Evolutionary conservation across 768 basidiomycete species (phyloP), one percentile per base, ranked within the genome.

Genomic region (Tylopilus cervinicoccineus): DNA sequence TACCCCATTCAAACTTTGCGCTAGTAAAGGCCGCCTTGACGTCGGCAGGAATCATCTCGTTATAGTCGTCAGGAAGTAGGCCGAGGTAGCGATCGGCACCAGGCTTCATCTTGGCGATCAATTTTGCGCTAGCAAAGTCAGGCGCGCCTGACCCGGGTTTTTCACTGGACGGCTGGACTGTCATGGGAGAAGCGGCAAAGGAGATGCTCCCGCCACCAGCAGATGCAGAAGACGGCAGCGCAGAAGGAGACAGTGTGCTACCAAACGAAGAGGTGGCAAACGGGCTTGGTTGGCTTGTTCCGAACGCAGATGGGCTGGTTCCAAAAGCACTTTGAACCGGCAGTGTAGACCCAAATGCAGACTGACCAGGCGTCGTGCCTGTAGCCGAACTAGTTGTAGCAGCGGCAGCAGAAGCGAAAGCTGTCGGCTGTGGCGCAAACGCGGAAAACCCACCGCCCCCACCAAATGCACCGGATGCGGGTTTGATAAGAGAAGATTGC

Each of bases 1-100:
- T 76, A 62, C 82, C 79, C 74, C 79, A 85, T 58, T 80, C 80
- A 56, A 89, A 90, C 65, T 67, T 79, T 45, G 70, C 67, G 17
- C 66, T 66, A 53, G 69, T 59, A 57, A 88, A 88, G 33, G 81
- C 81, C 6, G 76, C 75, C 56, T 72, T 61, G 44, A 71, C 77
- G 6, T 57, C 59, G 40, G 69, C 59, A 2, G 88, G 84, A 22
- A 88, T 55, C 17, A 77, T 61, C 43, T 77, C 67, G 29, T 70
- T 50, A 63, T 89, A 90, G 54, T 82, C 74, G n/a, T 57, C 54
- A 6, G 85, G 86, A 27, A 89, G 70, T 22, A 75, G 59, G 27
- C 47, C 56, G 49, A 81, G 80, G 56, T 85, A 86, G 47, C 77
- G 76, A 51, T 80, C 77, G 32, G 70, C 52, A 7, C 73, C 77